Evolutionary conservation across 192 early-diverging fungal genomes (phyloP).

Genomic region (Gorgonomyces haynaldii): DNA sequence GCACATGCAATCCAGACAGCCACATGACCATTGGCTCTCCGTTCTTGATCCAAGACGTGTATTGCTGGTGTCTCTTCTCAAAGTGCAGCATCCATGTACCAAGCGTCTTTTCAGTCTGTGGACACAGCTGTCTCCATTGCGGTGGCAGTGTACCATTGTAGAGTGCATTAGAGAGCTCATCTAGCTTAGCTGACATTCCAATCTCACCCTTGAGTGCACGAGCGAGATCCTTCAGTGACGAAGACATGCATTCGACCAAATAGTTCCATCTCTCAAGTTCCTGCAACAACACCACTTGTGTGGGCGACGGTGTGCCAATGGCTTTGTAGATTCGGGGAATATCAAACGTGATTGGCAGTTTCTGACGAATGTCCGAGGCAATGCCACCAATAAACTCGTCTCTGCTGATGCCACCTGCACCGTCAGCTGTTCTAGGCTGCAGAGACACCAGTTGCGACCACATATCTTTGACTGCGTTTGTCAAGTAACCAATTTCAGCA

Average conservation of each 20-base stretch:
- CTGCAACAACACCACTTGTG: constrained; percentile 48
- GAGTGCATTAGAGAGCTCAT: constrained; percentile 44
- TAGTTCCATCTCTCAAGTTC: constrained; percentile 53
- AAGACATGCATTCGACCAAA: constrained; percentile 42
- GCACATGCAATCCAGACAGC: constrained; percentile 50
- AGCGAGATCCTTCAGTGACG: constrained; percentile 37
- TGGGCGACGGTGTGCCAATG: constrained; percentile 41
- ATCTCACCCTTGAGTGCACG: constrained; percentile 52
- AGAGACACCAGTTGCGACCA: constrained; percentile 48
- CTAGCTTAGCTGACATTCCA: constrained; percentile 48
- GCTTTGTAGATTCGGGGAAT: constrained; percentile 43
- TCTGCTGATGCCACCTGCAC: constrained; percentile 47
- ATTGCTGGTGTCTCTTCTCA: constrained; percentile 41
- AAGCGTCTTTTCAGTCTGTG: constrained; percentile 50
- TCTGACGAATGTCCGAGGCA: constrained; percentile 45
- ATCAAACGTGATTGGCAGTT: constrained; percentile 42
- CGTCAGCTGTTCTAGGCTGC: constrained; percentile 46
- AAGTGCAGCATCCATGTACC: constrained; percentile 51
- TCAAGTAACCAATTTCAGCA: constrained; percentile 53
- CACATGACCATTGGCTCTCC: constrained; percentile 54
- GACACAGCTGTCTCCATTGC: constrained; percentile 42
- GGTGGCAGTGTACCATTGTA: constrained; percentile 44
- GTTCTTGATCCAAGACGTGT: constrained; percentile 50
- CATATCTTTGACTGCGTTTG: constrained; percentile 51
- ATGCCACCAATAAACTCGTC: constrained; percentile 52